A percentile compares a stretch with the other conserved stretches of the same genome.
Conservation (phyloP, 306 rosid genomes). For the Vicia sativa region DNA sequence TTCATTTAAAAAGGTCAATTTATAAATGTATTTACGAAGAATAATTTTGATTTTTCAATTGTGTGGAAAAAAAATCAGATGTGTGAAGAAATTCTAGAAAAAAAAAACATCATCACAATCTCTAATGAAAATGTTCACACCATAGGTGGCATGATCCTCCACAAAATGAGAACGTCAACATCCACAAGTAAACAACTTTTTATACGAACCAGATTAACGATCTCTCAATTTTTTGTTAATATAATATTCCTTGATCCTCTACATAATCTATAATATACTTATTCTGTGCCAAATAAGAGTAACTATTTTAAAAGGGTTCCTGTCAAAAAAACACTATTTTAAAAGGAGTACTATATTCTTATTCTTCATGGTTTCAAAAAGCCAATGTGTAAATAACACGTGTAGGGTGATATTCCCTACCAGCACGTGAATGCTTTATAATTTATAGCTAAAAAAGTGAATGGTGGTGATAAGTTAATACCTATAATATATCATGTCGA, state of each 20-base stretch:
- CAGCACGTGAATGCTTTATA: constrained; percentile 16
- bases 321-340: not conserved
- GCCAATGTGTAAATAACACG: constrained; percentile 10
- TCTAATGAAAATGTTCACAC: not conserved
- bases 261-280: not conserved
- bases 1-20: too few species aligned
- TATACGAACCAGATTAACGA: not conserved
- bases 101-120: not conserved
- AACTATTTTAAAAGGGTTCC: not conserved
- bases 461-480: not conserved
- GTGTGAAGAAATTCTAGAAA: too few species aligned
- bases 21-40: too few species aligned
- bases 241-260: not conserved
- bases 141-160: not conserved
- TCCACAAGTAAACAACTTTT: not conserved
- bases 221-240: not conserved
- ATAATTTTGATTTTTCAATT: too few species aligned
- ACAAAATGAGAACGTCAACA: not conserved
- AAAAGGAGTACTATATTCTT: not conserved
- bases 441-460: constrained; percentile 15
- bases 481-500: not conserved
- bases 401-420: not conserved
- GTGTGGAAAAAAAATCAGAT: too few species aligned
- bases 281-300: not conserved
- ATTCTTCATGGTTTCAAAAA: not conserved